phyloP scores from a whole-genome alignment of 768 basidiomycete genomes.

The Leccinum rimulosum region DNA sequence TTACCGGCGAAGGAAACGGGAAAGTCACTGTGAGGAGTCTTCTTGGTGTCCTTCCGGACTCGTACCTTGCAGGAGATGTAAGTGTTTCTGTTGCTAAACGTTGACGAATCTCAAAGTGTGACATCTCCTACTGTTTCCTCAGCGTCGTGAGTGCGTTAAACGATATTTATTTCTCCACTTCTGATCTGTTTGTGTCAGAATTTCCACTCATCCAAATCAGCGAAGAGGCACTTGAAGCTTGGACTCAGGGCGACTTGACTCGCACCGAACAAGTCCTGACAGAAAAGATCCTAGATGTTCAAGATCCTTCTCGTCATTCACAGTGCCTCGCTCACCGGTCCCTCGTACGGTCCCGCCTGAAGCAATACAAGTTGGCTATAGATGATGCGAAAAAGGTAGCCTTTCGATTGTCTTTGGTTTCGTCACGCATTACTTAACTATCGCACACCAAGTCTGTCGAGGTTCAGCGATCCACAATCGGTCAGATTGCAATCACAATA shows the following conservation, averaged over 20 bases:
- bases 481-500: slow-evolving; percentile 8
- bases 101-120: neutral
- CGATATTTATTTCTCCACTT: rapidly evolving
- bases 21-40: neutral
- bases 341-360: neutral
- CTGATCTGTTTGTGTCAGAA: neutral
- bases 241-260: neutral
- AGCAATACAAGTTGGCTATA: neutral
- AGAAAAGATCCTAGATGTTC: neutral
- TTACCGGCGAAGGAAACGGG: neutral
- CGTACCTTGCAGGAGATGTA: neutral
- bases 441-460: slow-evolving; percentile 1
- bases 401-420: rapidly evolving
- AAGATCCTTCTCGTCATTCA: neutral
- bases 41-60: neutral
- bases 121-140: no score
- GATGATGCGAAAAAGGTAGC: slow-evolving; percentile 6
- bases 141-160: neutral
- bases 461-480: slow-evolving; percentile 5
- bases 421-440: neutral
- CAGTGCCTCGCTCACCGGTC: neutral
- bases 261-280: neutral
- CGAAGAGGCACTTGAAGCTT: neutral
- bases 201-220: neutral
- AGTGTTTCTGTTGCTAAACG: neutral